Evolutionary conservation across 805 yeast species (phyloP).

Genomic region (Maudiozyma bulderi): DNA sequence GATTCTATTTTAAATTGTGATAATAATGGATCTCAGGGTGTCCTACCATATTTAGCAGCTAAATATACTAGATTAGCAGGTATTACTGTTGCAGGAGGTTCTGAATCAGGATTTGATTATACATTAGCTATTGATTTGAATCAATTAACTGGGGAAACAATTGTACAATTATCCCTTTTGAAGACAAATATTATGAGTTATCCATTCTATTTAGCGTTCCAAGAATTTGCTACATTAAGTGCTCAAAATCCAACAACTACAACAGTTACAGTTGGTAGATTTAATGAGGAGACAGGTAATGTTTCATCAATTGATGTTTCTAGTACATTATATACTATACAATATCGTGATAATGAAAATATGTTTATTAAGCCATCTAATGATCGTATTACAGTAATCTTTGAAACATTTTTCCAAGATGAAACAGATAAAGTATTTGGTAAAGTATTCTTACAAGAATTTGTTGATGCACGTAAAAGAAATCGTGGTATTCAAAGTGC

Average conservation of each 20-base stretch:
- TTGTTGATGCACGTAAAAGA: constrained; percentile 90
- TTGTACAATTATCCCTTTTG: constrained; percentile 59
- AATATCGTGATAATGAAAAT: constrained; percentile 88
- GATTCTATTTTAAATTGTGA: constrained; percentile 17
- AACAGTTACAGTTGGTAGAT: background rate
- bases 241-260: constrained; percentile 18
- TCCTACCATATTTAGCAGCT: constrained; percentile 15
- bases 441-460: constrained; percentile 83
- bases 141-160: constrained; percentile 45
- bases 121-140: constrained; percentile 59
- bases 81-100: constrained; percentile 10
- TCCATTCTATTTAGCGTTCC: constrained; percentile 82
- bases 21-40: constrained; percentile 5
- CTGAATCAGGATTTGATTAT: constrained; percentile 74
- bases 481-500: constrained; percentile 93
- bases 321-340: constrained; percentile 34
- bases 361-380: constrained; percentile 85
- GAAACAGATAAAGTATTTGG: constrained; percentile 92
- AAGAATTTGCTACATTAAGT: constrained; percentile 62
- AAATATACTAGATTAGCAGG: constrained; percentile 16
- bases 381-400: constrained; percentile 94
- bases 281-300: constrained; percentile 17
- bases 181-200: constrained; percentile 87
- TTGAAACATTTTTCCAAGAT: constrained; percentile 89
- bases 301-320: constrained; percentile 12